phyloP scores from a whole-genome alignment of 2,329 filamentous ascomycete species.

The Penicillium sclerotigenum region DNA sequence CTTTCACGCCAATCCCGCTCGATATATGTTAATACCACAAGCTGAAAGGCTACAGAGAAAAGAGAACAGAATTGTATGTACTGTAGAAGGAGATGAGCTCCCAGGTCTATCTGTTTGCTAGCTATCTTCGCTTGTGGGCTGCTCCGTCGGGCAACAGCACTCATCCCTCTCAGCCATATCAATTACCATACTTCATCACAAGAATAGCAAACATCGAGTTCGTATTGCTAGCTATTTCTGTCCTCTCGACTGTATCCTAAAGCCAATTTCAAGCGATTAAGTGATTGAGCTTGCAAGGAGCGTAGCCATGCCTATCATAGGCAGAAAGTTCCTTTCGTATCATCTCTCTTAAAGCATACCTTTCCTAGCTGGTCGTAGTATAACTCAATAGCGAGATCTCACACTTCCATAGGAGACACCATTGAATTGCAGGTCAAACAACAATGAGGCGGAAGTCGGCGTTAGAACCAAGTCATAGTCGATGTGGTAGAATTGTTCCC shows the following conservation, averaged over 20 bases:
- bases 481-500: conserved; percentile 15
- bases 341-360: not conserved
- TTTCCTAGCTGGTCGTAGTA: too few species aligned
- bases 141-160: too few species aligned
- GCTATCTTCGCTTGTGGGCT: too few species aligned
- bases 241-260: not conserved
- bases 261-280: not conserved
- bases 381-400: conserved; percentile 17
- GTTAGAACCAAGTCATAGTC: conserved; percentile 13
- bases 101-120: too few species aligned
- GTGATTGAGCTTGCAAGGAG: not conserved
- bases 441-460: conserved; percentile 21
- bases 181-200: too few species aligned
- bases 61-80: too few species aligned
- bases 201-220: not conserved
- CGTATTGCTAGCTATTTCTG: not conserved
- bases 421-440: conserved; percentile 28
- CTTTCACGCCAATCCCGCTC: not conserved
- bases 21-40: too few species aligned
- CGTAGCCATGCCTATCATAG: not conserved
- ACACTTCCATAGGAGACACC: conserved; percentile 25
- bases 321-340: not conserved
- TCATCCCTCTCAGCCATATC: too few species aligned
- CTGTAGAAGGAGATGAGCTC: too few species aligned
- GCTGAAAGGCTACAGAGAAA: too few species aligned